Evolutionary conservation across 768 basidiomycete species (phyloP), one percentile per base, ranked within the genome.

Genomic region (Saitozyma sp.): DNA sequence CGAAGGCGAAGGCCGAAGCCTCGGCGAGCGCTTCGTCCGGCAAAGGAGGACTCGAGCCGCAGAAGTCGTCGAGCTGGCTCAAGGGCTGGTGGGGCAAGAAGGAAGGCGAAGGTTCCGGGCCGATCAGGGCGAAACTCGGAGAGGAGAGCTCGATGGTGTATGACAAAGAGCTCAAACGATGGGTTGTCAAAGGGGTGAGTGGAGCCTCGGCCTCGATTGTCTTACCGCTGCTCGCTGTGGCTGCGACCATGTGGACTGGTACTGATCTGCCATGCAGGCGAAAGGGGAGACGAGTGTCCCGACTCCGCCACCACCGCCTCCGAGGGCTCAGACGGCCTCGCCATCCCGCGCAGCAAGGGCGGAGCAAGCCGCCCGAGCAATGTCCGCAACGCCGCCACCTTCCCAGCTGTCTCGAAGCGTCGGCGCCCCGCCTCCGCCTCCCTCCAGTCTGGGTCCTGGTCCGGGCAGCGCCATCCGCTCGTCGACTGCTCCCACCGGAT

Each of bases 111-210:
- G 67, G 82, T 7, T 65, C 71, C 9, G 91, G 84, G 9, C 93
- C 95, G 2, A 81, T 95, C 60, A 90, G 87, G 75, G 96, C 95
- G 17, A 98, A 89, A 69, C 85, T 99, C 29, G 96, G 96, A 8
- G 92, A 98, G 68, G 87, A 93, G 75, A 92, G 82, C 37, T 83
- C 87, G 37, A 95, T 98, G 82, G 89, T 91, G 73, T 99, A 90
- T 76, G 96, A 99, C 75, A 88, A 89, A 71, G 92, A 96, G n/a
- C 84, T 88, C 63, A 93, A 94, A 78, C 86, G 89, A 65, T 99
- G 96, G 96, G 88, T 99, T 37, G 93, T 96, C 78, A 94, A 89
- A 80, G 92, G 89, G 82, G 92, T 91, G 63, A 77, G 78, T 69
- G 29, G 29, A 29, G 29, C 29, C 5, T 29, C 29, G 29, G 29